Base-by-base conservation (phyloP, 1,284 basidiomycete species). In the Ceraceosorus guamensis region DNA sequence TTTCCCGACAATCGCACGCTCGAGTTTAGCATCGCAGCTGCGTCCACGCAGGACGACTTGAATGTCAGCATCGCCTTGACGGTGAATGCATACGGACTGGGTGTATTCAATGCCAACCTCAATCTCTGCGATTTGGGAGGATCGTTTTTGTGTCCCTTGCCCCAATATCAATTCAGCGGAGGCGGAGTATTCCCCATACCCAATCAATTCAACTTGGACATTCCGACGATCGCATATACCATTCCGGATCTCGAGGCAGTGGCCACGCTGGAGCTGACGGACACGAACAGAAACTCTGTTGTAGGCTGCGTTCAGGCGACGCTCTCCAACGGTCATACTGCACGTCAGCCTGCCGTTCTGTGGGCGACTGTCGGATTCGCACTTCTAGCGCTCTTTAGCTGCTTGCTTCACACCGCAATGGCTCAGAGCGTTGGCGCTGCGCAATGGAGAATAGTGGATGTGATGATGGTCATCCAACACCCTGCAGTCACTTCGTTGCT, bases 241-340 rank as follows among this genome's bases (percentile, higher is more conserved):
- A 87, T 98, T 30, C 93, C 93, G 7, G 87, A 97, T 76, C 81
- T 97, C 13, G 91, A 97, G 76, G 91, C 88, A 0, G 90, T 85
- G 64, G 91, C 85, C 0, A 87, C 89, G 62, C 79, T 98, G 52
- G 83, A 85, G 7, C 81, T 97, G 30, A 82, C 80, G 0, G 84
- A 89, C 61, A 80, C 83, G 41, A 78, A 80, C 48, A 87, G 86
- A 1, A 83, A 84, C 47, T 77, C 84, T 4, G 80, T 88, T 58
- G 88, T 86, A 47, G 89, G 90, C 0, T 98, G 92, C 68, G 81
- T 97, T 3, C 90, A 93, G 76, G 84, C 90, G 6, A 93, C 91
- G 0, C 80, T 97, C 4, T 85, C 88, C 18, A 98, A 97, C 73
- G 91, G 92, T 8, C 86, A 86, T 83, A 88, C 89, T 1, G 83